Percentiles rank a stretch among this genome's conserved stretches.
Conservation (phyloP, 2,329 filamentous ascomycete species). For the Colletotrichum siamense region DNA sequence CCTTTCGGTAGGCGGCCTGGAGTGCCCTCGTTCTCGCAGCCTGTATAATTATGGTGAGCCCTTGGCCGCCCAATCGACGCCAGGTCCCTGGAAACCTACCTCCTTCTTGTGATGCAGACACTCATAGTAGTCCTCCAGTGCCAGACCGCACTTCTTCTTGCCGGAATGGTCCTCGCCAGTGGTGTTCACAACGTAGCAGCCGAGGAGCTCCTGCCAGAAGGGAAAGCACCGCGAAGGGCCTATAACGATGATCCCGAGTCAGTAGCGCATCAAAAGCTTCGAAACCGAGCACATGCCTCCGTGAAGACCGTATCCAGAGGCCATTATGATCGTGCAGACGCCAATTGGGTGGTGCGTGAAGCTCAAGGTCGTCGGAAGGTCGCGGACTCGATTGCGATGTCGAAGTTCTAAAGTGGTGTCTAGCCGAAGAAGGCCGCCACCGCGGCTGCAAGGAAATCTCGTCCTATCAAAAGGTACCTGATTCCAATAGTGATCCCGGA, state of each 20-base stretch:
- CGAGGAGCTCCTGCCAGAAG: slow-evolving; percentile 99
- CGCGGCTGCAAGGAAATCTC: slow-evolving; percentile 4
- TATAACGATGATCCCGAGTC: slow-evolving; percentile 32
- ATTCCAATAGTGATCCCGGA: background rate
- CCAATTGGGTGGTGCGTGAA: slow-evolving; percentile 30
- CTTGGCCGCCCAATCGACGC: background rate
- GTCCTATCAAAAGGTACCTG: slow-evolving; percentile 16
- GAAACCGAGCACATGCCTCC: slow-evolving; percentile 62
- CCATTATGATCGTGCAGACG: slow-evolving; percentile 56
- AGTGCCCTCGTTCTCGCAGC: slow-evolving; percentile 78
- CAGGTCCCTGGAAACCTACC: slow-evolving; percentile 60
- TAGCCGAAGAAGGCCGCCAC: background rate
- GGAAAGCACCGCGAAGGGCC: slow-evolving; percentile 86
- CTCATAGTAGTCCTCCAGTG: slow-evolving; percentile 97
- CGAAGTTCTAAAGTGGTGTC: background rate
- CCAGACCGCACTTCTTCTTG: slow-evolving; percentile 85
- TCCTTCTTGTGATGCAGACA: slow-evolving; percentile 99
- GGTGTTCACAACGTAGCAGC: slow-evolving; percentile 97
- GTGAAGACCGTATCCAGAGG: slow-evolving; percentile 82
- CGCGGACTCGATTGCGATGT: background rate
- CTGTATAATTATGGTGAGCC: slow-evolving; percentile 48
- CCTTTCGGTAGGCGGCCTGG: slow-evolving; percentile 85
- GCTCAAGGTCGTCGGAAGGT: slow-evolving; percentile 4
- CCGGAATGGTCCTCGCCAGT: slow-evolving; percentile 77
- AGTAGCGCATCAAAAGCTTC: slow-evolving; percentile 21